Base-by-base conservation (phyloP, 2,329 filamentous ascomycete species). In the Cladosporium sp. region DNA sequence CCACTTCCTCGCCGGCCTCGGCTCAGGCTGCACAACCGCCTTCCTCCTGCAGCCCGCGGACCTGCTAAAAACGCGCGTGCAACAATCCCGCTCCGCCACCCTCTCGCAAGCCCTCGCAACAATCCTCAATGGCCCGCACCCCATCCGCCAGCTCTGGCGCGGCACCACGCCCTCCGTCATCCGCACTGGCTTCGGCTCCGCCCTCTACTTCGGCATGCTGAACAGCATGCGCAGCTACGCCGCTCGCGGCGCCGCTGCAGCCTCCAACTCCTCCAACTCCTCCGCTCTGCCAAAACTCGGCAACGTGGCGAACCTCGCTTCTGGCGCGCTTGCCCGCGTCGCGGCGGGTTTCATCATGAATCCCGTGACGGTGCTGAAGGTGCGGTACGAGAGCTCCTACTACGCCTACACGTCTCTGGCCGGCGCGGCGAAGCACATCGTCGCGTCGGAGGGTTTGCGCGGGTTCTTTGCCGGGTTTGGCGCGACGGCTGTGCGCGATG, bases 381-480 rank as follows among this genome's bases (percentile, higher is more conserved):
- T 97, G 38, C 87, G 93, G 38, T 97, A 95, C 65, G 93, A 98
- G 69, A 92, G 86, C 20, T 90, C 79, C 54, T 74, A 92, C 38
- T 98, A 96, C 72, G 73, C 81, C 3, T 97, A 97, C 71, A 78
- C 78, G 19, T 92, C 88, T 1, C 74, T 97, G 19, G 70, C 78
- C 35, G 77, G 82, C 32, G 93, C 93, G 0, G 82, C 79, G 1
- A 74, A 73, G 29, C 88, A 93, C 58, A 96, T 97, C 22, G 71
- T 85, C 46, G 75, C 76, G 7, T 80, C 74, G 0, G 84, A 92
- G 58, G 91, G 93, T 0, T 50, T 87, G 3, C 80, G 84, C 25
- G 93, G 92, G 0, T 94, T 98, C 69, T 97, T 97, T 62, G 82
- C 87, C 0, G 93, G 93, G 1, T 95, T 95, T 63, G 93, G 93